A percentile compares a stretch with the other conserved stretches of the same genome.
phyloP scores from a whole-genome alignment of 2,329 filamentous ascomycete genomes.

The Verticillium zaregamsianum region DNA sequence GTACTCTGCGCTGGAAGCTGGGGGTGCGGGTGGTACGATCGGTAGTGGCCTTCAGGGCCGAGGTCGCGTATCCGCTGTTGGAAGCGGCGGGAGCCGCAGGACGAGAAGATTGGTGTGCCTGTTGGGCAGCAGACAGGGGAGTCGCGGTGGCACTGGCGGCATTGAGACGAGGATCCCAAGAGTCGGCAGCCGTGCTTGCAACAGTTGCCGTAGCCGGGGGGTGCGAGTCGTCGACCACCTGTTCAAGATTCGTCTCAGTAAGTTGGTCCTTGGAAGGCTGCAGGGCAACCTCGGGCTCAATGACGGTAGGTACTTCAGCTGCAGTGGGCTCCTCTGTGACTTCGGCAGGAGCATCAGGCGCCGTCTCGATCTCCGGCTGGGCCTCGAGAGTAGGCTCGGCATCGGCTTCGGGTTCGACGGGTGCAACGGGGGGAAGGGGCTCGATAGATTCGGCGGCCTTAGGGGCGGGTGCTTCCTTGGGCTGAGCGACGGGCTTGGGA shows the following conservation, averaged over 20 bases:
- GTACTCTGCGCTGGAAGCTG: conserved; percentile 78
- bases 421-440: conserved; percentile 20
- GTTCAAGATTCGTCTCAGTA: conserved; percentile 88
- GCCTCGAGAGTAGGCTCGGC: conserved; percentile 22
- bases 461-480: conserved; percentile 43
- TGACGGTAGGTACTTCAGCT: conserved; percentile 25
- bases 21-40: conserved; percentile 63
- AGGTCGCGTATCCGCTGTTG: conserved; percentile 69
- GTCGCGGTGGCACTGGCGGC: conserved; percentile 59
- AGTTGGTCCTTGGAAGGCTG: conserved; percentile 75
- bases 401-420: conserved; percentile 15
- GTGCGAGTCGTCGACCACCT: conserved; percentile 76
- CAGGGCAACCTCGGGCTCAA: conserved; percentile 51
- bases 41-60: conserved; percentile 72
- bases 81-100: conserved; percentile 5
- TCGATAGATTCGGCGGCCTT: conserved; percentile 43
- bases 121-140: conserved; percentile 60
- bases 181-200: conserved; percentile 85
- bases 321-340: conserved; percentile 20
- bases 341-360: conserved; percentile 25
- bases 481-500: conserved; percentile 55
- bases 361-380: conserved; percentile 29
- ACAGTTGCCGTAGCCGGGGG: conserved; percentile 76
- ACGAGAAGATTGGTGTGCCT: conserved; percentile 59
- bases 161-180: conserved; percentile 66